Percentiles rank a stretch among this genome's conserved stretches.
Evolutionary conservation across 2,329 filamentous ascomycete genomes (phyloP).

Genomic region (Cladosporium sp.): DNA sequence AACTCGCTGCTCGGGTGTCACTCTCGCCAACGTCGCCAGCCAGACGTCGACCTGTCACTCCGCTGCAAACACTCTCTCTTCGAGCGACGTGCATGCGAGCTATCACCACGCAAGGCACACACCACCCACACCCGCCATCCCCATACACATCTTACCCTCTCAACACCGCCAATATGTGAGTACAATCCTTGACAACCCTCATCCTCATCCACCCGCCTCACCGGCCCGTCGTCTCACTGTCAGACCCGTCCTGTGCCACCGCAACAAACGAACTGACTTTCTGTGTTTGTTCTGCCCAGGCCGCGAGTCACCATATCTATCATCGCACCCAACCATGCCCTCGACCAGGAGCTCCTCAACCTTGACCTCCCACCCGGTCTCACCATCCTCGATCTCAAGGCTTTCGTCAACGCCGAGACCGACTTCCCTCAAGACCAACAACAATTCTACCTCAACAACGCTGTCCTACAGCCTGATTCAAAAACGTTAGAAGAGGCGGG

Average conservation of each 20-base stretch:
- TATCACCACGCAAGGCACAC: constrained; percentile 23
- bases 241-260: constrained; percentile 30
- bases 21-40: constrained; percentile 7
- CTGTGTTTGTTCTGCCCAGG: constrained; percentile 52
- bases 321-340: constrained; percentile 67
- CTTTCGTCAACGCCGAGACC: constrained; percentile 82
- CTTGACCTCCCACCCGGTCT: constrained; percentile 82
- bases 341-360: constrained; percentile 73
- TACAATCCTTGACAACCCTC: constrained; percentile 2
- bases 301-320: constrained; percentile 80
- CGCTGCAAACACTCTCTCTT: constrained; percentile 21
- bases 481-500: constrained; percentile 80
- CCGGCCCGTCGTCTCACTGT: constrained; percentile 30
- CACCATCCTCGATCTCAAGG: constrained; percentile 81
- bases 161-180: constrained; percentile 11
- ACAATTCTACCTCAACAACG: constrained; percentile 87
- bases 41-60: constrained; percentile 1
- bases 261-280: constrained; percentile 25
- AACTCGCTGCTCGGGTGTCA: constrained; percentile 11
- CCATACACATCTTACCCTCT: neutral
- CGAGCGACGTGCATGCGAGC: constrained; percentile 29
- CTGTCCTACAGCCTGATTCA: constrained; percentile 71
- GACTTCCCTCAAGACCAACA: constrained; percentile 71
- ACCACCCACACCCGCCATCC: constrained; percentile 8
- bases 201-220: constrained; percentile 9